Evolutionary conservation across 2,329 filamentous ascomycete genomes (phyloP), one percentile per base, ranked within the genome.

Genomic region (Furcasterigmium sp.): DNA sequence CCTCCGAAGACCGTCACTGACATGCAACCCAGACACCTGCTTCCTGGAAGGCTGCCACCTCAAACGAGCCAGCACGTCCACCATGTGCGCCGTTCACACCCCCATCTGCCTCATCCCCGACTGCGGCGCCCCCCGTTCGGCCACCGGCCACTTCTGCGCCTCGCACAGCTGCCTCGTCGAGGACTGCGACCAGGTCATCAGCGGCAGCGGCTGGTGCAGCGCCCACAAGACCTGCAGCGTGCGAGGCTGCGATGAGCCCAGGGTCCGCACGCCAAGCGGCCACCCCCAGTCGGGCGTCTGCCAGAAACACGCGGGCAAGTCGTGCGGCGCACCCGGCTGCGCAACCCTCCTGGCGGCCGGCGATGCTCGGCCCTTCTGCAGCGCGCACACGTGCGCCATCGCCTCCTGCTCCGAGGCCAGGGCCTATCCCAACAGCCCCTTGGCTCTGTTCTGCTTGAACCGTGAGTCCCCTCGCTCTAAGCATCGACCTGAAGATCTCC

Each of bases 141-240:
- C 38, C 5, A 32, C 39, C 7, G 49, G 48, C 23, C 37, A 43
- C 9, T 51, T 46, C 32, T 54, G 52, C 17, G 10, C 38, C 4
- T 14, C 30, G 4, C 52, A 54, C 36, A 49, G 41, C 40, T 54
- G 52, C 32, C 15, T 34, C 28, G 37, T 44, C 15, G 11, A 10
- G 13, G 41, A 45, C 32, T 54, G 52, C 29, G 32, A 39, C 5
- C 19, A 15, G n/a, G 46, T 51, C 25, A 51, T 51, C n/a, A 36
- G 20, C 42, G 41, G 43, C 19, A 49, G 47, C 10, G 29, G 43
- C 39, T 54, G 49, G 49, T 54, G 52, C 26, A 34, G 23, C 17
- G 23, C 41, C 8, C 52, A 54, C 30, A 39, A 42, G 11, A n/a
- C 37, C 8, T 54, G 52, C 36, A 39, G 39, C 11, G 36, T 61